These are phyloP conservation scores for Stachybotrys elegans DNA, from an alignment of 2,329 filamentous ascomycete species.

Conservation along the genomic window DNA sequence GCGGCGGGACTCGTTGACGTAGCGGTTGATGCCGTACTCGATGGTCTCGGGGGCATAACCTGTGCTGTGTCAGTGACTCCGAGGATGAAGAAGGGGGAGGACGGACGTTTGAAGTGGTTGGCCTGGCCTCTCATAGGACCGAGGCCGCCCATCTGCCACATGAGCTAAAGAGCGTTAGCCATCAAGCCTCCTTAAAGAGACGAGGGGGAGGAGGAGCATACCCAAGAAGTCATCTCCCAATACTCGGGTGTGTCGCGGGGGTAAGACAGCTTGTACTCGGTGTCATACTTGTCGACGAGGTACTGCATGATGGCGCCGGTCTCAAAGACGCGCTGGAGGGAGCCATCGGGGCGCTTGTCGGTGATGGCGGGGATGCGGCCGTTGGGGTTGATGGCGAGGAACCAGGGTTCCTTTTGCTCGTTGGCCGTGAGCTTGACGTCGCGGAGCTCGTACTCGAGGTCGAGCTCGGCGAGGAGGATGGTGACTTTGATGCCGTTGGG, in stretches of 20 bases:
- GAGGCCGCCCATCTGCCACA: slow-evolving; percentile 74
- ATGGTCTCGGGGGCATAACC: slow-evolving; percentile 78
- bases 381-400: slow-evolving; percentile 87
- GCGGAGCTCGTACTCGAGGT: slow-evolving; percentile 68
- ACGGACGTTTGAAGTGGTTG: slow-evolving; percentile 70
- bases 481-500: slow-evolving; percentile 89
- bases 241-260: slow-evolving; percentile 67
- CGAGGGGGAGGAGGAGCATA: slow-evolving; percentile 20
- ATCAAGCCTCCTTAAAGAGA: background rate
- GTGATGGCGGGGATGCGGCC: slow-evolving; percentile 85
- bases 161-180: slow-evolving; percentile 35
- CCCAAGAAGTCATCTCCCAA: slow-evolving; percentile 78
- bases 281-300: slow-evolving; percentile 75
- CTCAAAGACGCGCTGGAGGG: slow-evolving; percentile 74
- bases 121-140: slow-evolving; percentile 79
- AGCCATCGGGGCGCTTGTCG: slow-evolving; percentile 70
- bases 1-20: slow-evolving; percentile 77
- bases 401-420: slow-evolving; percentile 81
- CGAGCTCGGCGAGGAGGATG: slow-evolving; percentile 81
- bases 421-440: slow-evolving; percentile 69
- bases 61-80: slow-evolving; percentile 15
- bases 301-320: slow-evolving; percentile 82
- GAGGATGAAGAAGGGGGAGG: fast-evolving
- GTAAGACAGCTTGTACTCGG: slow-evolving; percentile 77
- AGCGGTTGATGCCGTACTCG: slow-evolving; percentile 76